Evolutionary conservation across 306 rosid genomes (phyloP).

Genomic region (Malus sylvestris): DNA sequence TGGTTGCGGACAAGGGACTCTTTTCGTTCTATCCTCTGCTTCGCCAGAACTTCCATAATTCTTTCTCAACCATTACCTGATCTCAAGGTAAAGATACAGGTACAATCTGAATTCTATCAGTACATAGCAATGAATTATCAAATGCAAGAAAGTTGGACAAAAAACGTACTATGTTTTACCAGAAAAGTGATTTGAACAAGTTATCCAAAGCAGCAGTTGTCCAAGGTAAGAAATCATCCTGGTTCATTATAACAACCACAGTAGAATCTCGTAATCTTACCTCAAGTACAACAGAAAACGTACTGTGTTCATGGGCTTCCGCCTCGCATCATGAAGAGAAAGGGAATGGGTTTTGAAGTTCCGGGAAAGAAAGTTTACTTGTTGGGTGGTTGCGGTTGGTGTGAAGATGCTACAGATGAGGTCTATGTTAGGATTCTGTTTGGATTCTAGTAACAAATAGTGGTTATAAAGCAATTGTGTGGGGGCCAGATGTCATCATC

Average conservation of each 20-base stretch:
- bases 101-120: constrained; percentile 11
- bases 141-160: constrained; percentile 1
- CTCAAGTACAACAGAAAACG: constrained; percentile 66
- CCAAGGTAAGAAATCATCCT: constrained; percentile 97
- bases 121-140: background rate
- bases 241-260: constrained; percentile 21
- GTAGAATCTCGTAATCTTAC: constrained; percentile 25
- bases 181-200: constrained; percentile 68
- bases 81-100: constrained; percentile 8
- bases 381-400: constrained; percentile 92
- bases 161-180: constrained; percentile 47
- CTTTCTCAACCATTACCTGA: constrained; percentile 65
- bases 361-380: constrained; percentile 66
- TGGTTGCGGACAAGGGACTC: constrained; percentile 53
- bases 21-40: constrained; percentile 73
- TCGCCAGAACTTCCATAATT: constrained; percentile 51
- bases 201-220: constrained; percentile 63
- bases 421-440: constrained; percentile 7
- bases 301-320: constrained; percentile 39
- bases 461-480: no score
- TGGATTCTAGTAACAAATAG: no score
- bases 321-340: constrained; percentile 50
- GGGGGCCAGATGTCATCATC: no score
- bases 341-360: constrained; percentile 77
- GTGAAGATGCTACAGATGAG: constrained; percentile 69